Evolutionary conservation across 495 filamentous ascomycete species (phyloP).

Genomic region (Penicillium macrosclerotiorum): DNA sequence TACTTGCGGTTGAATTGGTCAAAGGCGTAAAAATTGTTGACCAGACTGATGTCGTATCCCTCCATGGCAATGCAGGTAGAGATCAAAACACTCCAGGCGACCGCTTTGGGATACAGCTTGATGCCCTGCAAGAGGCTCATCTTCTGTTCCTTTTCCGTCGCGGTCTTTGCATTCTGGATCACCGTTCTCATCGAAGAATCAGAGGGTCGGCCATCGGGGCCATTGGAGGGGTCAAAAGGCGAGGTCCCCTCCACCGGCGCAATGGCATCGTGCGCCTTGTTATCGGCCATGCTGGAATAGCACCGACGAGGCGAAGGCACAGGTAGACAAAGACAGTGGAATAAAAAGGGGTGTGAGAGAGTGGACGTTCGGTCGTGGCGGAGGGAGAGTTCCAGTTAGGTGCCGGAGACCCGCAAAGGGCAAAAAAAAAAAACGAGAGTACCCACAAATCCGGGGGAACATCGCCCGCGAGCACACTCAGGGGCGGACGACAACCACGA

Average conservation of each 20-base stretch:
- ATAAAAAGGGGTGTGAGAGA: background rate
- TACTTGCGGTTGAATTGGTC: constrained; percentile 66
- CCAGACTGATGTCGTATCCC: constrained; percentile 55
- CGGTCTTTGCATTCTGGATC: constrained; percentile 43
- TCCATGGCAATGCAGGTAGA: constrained; percentile 58
- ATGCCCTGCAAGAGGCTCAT: constrained; percentile 48
- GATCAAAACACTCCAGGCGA: constrained; percentile 53
- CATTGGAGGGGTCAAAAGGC: constrained; percentile 13
- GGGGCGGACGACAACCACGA: constrained; percentile 5
- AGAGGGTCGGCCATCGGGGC: constrained; percentile 15
- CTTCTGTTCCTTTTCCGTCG: constrained; percentile 46
- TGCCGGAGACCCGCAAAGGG: constrained; percentile 16
- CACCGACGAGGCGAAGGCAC: constrained; percentile 2
- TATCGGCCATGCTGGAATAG: constrained; percentile 20
- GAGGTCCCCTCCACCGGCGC: constrained; percentile 21
- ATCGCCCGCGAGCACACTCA: constrained; percentile 20
- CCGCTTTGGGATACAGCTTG: constrained; percentile 55
- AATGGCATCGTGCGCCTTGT: constrained; percentile 27
- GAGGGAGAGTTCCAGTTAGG: background rate
- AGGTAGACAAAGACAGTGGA: constrained; percentile 24
- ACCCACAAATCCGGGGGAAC: constrained; percentile 20
- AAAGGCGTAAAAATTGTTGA: constrained; percentile 52
- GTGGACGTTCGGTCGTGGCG: background rate
- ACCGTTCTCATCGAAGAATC: constrained; percentile 34
- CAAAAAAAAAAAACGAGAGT: constrained; percentile 18